Conservation (phyloP, 192 early-diverging fungal species). For the Diversispora epigaea region DNA sequence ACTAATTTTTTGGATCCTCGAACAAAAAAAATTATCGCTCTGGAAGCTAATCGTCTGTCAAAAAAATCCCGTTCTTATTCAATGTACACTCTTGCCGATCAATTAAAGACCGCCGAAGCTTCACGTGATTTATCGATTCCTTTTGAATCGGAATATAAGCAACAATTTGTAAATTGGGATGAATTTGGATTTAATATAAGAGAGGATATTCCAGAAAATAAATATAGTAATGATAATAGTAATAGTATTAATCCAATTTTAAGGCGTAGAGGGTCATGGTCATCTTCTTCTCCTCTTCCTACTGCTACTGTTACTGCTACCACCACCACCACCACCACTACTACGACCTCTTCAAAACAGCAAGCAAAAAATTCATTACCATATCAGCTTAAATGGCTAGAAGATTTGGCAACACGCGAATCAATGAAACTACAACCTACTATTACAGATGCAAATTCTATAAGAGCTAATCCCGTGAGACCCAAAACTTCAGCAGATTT, state of each 20-base stretch:
- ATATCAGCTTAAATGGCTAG: constrained; percentile 2
- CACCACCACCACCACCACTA: no score
- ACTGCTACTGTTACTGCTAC: neutral
- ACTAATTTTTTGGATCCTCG: neutral
- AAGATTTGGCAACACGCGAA: neutral
- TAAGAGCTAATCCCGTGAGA: constrained; percentile 1
- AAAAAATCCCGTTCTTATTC: constrained; percentile 32
- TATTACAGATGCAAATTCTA: constrained; percentile 4
- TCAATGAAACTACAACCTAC: constrained; percentile 18
- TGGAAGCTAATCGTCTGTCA: constrained; percentile 21
- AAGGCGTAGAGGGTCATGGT: constrained; percentile 29
- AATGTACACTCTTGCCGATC: constrained; percentile 28
- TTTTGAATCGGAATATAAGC: constrained; percentile 16
- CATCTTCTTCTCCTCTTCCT: neutral
- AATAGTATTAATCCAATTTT: neutral
- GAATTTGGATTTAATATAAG: constrained; percentile 12
- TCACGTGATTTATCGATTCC: neutral
- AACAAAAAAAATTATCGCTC: constrained; percentile 28
- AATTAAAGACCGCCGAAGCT: neutral
- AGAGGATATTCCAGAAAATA: constrained; percentile 1
- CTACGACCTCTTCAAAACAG: no score
- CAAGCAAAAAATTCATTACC: no score
- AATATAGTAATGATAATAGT: neutral
- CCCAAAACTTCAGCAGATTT: constrained; percentile 15
- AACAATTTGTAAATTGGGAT: constrained; percentile 26